Evolutionary conservation across 2,329 filamentous ascomycete genomes (phyloP).

Genomic region (Cercospora berteroae): DNA sequence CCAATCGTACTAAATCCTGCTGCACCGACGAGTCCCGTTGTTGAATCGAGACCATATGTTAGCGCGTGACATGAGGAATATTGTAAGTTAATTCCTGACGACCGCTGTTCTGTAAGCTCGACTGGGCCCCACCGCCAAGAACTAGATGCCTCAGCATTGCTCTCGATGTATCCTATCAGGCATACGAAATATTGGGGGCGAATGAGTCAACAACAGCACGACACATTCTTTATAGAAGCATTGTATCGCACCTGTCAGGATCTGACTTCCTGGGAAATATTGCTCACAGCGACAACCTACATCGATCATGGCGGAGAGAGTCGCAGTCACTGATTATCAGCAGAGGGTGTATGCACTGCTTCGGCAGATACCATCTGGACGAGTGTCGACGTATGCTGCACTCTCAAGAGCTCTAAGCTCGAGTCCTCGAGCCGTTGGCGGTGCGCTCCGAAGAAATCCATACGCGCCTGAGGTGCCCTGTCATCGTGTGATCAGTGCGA

Average conservation of each 20-base stretch:
- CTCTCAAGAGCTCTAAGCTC: constrained; percentile 67
- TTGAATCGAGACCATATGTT: too few species aligned
- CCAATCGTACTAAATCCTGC: too few species aligned
- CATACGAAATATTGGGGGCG: background rate
- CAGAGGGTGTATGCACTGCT: constrained; percentile 66
- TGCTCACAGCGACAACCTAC: background rate
- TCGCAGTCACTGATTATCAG: constrained; percentile 18
- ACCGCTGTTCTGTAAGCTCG: too few species aligned
- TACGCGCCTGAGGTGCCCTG: constrained; percentile 78
- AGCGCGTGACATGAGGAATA: too few species aligned
- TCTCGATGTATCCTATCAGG: constrained; percentile 4
- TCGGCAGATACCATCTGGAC: constrained; percentile 72
- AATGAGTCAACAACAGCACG: background rate
- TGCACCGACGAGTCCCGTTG: too few species aligned
- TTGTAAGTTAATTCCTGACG: too few species aligned
- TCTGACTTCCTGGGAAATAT: background rate
- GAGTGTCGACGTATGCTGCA: constrained; percentile 70
- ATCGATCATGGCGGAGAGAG: background rate
- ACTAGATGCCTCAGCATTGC: constrained; percentile 1
- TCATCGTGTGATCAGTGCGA: constrained; percentile 75
- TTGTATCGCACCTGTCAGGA: background rate
- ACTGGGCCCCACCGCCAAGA: too few species aligned
- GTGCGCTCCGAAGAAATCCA: constrained; percentile 72
- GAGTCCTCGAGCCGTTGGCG: constrained; percentile 73
- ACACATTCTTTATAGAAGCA: background rate